Base-by-base conservation (phyloP, 495 filamentous ascomycete genomes). In the Aspergillus funiculosus region DNA sequence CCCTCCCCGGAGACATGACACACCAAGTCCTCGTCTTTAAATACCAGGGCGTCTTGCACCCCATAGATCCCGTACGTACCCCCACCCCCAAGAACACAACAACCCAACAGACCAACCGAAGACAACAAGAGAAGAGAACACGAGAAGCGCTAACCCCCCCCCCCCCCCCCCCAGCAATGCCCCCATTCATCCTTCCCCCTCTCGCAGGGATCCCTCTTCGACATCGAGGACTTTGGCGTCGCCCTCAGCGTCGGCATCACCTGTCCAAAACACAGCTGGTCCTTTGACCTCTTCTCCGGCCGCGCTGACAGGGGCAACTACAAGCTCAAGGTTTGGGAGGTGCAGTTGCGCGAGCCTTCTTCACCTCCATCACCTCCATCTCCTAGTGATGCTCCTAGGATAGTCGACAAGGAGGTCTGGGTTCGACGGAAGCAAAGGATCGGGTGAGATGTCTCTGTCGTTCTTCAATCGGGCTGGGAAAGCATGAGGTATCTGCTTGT, bases 211-310 rank as follows among this genome's bases (percentile, higher is more conserved):
- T 71, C 50, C 11, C 64, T 79, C 3, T 81, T 81, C 44, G 79
- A 82, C 25, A 82, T 82, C 48, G 79, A 82, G 47, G 78, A 82
- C 51, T 82, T 81, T 45, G 78, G 78, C 8, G 56, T 69, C 45
- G 49, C 50, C 1, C 56, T 69, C 5, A 68, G 64, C 27, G 62
- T 72, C 2, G 78, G 78, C 0, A 60, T 82, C 11, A 76, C 72
- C 5, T 82, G 78, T 52, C 76, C 77, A 1, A 80, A 81, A 51
- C 77, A 82, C 49, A 69, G 62, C 27, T 82, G 78, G 78, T 78
- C 77, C 0, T 81, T 81, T 57, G 78, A 82, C 54, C 50, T 82
- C 18, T 73, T 75, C 43, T 71, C 77, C 0, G 78, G 78, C 2
- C 59, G 61, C 46, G 66, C 65, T 4, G 78, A 82, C 44, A 71